These are phyloP conservation scores for Leccinum subtestaceum DNA, from an alignment of 768 basidiomycete species.

Conservation along the genomic window DNA sequence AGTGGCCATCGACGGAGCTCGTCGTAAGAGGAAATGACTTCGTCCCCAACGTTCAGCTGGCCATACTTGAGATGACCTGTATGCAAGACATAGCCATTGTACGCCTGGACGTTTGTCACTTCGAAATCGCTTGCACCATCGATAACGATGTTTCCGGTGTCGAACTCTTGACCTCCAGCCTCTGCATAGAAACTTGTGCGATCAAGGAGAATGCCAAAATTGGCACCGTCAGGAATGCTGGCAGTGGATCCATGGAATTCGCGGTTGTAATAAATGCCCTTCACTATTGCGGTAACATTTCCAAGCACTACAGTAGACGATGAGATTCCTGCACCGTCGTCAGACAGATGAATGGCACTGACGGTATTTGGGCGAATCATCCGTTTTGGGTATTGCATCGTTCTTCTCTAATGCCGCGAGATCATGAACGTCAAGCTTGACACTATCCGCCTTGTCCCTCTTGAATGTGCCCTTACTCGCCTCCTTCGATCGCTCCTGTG, in stretches of 20 bases:
- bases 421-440: constrained; percentile 96
- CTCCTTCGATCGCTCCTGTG: constrained; percentile 84
- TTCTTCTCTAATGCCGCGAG: constrained; percentile 83
- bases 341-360: constrained; percentile 27
- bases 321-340: neutral
- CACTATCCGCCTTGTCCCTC: constrained; percentile 59
- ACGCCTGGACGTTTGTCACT: constrained; percentile 90
- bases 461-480: constrained; percentile 85
- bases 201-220: constrained; percentile 88
- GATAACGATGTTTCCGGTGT: constrained; percentile 92
- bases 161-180: constrained; percentile 94
- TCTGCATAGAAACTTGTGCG: constrained; percentile 97
- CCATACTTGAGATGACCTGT: constrained; percentile 91
- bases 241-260: constrained; percentile 68
- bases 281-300: constrained; percentile 71
- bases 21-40: constrained; percentile 88
- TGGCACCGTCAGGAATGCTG: constrained; percentile 57
- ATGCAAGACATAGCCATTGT: constrained; percentile 94
- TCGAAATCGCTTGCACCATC: constrained; percentile 91
- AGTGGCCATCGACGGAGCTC: constrained; percentile 96
- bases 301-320: constrained; percentile 56
- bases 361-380: constrained; percentile 93
- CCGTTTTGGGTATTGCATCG: constrained; percentile 77
- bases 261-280: constrained; percentile 82
- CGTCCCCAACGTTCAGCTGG: constrained; percentile 68